Percentiles rank a stretch among this genome's conserved stretches.
Evolutionary conservation across 1,284 basidiomycete genomes (phyloP).

Genomic region (Leccinum variabile): DNA sequence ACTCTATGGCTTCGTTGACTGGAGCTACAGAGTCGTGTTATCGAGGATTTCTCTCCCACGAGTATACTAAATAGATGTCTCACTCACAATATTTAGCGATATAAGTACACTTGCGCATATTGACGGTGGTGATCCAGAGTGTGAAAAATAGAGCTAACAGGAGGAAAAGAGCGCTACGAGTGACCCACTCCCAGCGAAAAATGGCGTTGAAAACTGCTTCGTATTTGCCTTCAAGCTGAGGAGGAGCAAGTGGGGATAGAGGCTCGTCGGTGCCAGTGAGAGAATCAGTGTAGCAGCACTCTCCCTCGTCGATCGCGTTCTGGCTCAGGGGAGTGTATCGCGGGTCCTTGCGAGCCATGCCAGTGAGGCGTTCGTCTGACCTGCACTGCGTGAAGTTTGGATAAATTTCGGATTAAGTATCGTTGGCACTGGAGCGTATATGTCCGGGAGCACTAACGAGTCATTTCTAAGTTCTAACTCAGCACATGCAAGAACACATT

Average conservation of each 20-base stretch:
- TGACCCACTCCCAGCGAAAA: constrained; percentile 4
- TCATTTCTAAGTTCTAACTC: too few species aligned
- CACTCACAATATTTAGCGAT: constrained; percentile 6
- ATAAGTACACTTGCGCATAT: constrained; percentile 4
- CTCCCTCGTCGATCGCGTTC: constrained; percentile 1
- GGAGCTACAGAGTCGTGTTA: constrained; percentile 1
- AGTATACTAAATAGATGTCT: neutral
- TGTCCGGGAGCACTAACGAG: too few species aligned
- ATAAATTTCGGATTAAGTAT: too few species aligned
- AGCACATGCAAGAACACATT: too few species aligned
- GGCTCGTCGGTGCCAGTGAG: neutral
- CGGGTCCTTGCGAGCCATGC: neutral
- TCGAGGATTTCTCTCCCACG: neutral
- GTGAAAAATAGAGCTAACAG: neutral
- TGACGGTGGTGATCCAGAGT: constrained; percentile 6
- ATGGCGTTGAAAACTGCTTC: neutral
- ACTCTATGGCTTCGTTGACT: constrained; percentile 13
- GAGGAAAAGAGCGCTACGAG: neutral
- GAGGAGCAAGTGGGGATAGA: neutral
- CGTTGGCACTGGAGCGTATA: too few species aligned
- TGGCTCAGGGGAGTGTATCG: constrained; percentile 2
- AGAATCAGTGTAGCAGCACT: neutral
- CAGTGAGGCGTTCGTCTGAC: neutral
- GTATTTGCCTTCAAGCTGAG: neutral
- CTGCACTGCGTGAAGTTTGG: neutral